Conservation (phyloP, 2,329 filamentous ascomycete genomes). For the Fusarium pilosicola region DNA sequence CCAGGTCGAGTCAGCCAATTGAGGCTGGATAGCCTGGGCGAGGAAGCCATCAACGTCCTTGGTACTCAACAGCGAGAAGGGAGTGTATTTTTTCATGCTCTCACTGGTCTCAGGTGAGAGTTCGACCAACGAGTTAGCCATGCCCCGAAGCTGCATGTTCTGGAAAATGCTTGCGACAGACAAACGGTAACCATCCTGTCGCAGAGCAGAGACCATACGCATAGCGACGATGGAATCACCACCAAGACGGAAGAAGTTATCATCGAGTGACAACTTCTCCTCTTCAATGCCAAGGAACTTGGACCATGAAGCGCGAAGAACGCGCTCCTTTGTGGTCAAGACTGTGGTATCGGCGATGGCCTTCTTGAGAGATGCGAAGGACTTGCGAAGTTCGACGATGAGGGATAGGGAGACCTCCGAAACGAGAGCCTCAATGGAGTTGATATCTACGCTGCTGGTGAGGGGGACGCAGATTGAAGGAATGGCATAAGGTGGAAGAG, state of each 20-base stretch:
- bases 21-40: conserved; percentile 16
- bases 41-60: conserved; percentile 34
- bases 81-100: conserved; percentile 19
- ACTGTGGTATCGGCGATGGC: conserved; percentile 28
- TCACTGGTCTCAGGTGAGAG: neutral
- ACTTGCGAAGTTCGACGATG: conserved; percentile 30
- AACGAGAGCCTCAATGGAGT: neutral
- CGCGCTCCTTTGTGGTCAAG: conserved; percentile 34
- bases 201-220: conserved; percentile 42
- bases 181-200: conserved; percentile 36
- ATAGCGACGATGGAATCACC: conserved; percentile 43
- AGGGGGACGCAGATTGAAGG: conserved; percentile 39
- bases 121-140: conserved; percentile 35
- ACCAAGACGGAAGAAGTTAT: conserved; percentile 44
- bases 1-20: conserved; percentile 35
- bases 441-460: neutral
- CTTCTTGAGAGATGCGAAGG: conserved; percentile 17
- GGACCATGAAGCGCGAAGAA: conserved; percentile 34
- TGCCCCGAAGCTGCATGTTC: conserved; percentile 42
- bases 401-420: conserved; percentile 24
- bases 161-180: conserved; percentile 44
- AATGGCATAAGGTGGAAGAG: conserved; percentile 42
- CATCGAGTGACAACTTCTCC: conserved; percentile 39
- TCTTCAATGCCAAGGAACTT: conserved; percentile 36
- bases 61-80: conserved; percentile 35